Evolutionary conservation across 176 grass and related monocot species (phyloP).

Genomic region (Rhynchospora pubera): DNA sequence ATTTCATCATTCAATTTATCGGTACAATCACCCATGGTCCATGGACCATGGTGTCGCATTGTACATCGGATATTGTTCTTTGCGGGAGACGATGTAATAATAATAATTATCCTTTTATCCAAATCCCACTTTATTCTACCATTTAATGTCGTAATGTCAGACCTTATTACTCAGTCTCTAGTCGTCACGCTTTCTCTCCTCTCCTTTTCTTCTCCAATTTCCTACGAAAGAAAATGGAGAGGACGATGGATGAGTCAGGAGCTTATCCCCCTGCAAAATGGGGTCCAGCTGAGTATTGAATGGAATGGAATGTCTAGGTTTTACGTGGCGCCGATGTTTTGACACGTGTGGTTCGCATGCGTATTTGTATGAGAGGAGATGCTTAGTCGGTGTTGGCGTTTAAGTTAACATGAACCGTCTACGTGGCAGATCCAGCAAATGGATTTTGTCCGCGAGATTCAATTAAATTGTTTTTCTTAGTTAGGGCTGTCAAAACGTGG

Average conservation of each 20-base stretch:
- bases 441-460: background rate
- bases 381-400: background rate
- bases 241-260: background rate
- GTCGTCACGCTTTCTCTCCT: background rate
- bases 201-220: background rate
- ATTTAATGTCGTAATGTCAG: background rate
- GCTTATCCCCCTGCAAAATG: background rate
- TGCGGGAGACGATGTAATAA: background rate
- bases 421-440: background rate
- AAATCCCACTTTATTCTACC: slow-evolving; percentile 3
- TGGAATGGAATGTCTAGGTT: background rate
- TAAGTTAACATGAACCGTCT: background rate
- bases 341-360: slow-evolving; percentile 5
- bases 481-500: no score
- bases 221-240: background rate
- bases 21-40: background rate
- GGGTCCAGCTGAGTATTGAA: background rate
- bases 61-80: background rate
- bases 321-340: background rate
- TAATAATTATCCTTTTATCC: slow-evolving; percentile 7
- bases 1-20: background rate
- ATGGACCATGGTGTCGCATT: background rate
- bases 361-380: background rate
- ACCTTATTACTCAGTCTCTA: background rate
- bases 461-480: background rate